phyloP scores from a whole-genome alignment of 2,329 filamentous ascomycete species.

The Capronia epimyces region DNA sequence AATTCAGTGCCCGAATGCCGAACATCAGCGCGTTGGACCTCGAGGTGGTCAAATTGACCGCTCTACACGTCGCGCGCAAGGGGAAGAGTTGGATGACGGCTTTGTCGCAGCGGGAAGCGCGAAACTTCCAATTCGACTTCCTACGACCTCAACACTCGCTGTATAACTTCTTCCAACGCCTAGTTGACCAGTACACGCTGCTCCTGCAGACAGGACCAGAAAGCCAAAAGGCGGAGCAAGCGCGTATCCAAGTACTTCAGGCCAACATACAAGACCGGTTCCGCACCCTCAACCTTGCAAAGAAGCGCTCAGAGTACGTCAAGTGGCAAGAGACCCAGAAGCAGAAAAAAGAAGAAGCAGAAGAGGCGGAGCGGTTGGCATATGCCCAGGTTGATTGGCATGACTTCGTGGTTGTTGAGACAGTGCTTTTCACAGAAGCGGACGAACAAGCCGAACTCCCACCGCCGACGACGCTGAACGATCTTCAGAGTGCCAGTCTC shows the following conservation, averaged over 20 bases:
- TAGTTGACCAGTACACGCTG: constrained; percentile 89
- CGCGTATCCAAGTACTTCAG: constrained; percentile 66
- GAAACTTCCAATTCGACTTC: constrained; percentile 95
- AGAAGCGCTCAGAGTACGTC: constrained; percentile 78
- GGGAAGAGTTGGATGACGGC: constrained; percentile 87
- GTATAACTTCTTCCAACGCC: constrained; percentile 88
- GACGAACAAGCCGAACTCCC: constrained; percentile 84
- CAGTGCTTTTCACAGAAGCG: constrained; percentile 81
- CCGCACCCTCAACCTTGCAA: constrained; percentile 71
- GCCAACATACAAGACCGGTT: constrained; percentile 73
- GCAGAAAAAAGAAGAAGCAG: constrained; percentile 80
- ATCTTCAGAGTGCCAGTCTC: constrained; percentile 87
- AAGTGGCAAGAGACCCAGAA: constrained; percentile 81
- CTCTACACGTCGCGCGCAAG: constrained; percentile 86
- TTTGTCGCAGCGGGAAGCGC: constrained; percentile 78
- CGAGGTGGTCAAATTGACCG: constrained; percentile 66
- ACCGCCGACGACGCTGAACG: constrained; percentile 79
- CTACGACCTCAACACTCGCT: constrained; percentile 90
- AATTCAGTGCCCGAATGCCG: constrained; percentile 94
- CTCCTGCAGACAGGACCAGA: constrained; percentile 65
- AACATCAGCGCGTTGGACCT: constrained; percentile 94
- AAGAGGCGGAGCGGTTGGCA: constrained; percentile 69
- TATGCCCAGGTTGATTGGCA: constrained; percentile 95
- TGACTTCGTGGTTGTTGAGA: constrained; percentile 93
- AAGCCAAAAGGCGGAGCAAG: constrained; percentile 65